Evolutionary conservation across 208 protist species (phyloP), one percentile per base, ranked within the genome.

Genomic region (Trichomonas vaginalis): DNA sequence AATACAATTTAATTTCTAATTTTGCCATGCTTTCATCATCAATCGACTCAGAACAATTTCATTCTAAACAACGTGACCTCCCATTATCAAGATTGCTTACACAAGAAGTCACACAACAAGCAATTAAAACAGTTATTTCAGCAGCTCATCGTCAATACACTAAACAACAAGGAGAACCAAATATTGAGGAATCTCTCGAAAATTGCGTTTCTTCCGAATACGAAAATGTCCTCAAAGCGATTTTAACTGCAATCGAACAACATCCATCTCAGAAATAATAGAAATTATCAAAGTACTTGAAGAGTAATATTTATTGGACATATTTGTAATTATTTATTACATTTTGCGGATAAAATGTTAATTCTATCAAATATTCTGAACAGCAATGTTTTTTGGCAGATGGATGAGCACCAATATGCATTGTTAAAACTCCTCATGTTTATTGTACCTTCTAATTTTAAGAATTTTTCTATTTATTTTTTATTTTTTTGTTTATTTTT

Each of bases 21-120:
- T 92, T 92, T 32, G 86, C 86, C n/a, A 92, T 92, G 86, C 45
- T 92, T 51, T 48, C 40, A 51, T 92, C 86, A 37, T 92, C 86
- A 27, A 45, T 92, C 45, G 86, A 92, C 15, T 35, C 86, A 17
- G 86, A 92, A 32, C 86, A 9, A 35, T 92, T 92, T 45, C 23
- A 92, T n/a, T 23, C 46, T 35, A 39, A 35, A 42, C 86, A 23
- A 51, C 40, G 86, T 10, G 42, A 92, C 39, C 27, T 45, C 9
- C 15, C 40, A 1, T 45, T 92, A 2, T 46, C 86, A 0, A 6
- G 45, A 0, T 8, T 92, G 23, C n/a, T 92, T 8, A n/a, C 17
- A 27, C 45, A 42, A 92, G 86, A 92, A 21, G 86, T 92, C 23
- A 92, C 46, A 40, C 35, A 45, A 8, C 86, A 92, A 32, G 86